Evolutionary conservation across 805 yeast genomes (phyloP).

Genomic region (Schizosaccharomyces japonicus): DNA sequence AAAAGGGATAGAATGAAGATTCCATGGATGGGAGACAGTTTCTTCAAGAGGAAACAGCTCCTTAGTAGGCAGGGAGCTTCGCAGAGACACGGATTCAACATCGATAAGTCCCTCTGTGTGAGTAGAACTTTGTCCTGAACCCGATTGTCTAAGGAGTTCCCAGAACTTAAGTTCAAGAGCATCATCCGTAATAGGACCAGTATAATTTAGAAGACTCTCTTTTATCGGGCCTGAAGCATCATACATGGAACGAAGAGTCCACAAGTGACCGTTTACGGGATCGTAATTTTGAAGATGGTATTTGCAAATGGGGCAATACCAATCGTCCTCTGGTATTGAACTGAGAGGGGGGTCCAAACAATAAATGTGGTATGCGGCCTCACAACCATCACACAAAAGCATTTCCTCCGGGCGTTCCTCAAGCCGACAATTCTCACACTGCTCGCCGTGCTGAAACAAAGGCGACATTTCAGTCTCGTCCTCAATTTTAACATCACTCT

Average conservation of each 20-base stretch:
- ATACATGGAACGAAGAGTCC: slow-evolving; percentile 37
- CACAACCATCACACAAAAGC: slow-evolving; percentile 45
- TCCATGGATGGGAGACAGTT: slow-evolving; percentile 19
- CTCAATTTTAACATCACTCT: no score
- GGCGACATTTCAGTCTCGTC: no score
- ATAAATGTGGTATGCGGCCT: slow-evolving; percentile 37
- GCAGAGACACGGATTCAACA: slow-evolving; percentile 17
- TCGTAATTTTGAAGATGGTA: slow-evolving; percentile 73
- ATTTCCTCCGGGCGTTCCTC: slow-evolving; percentile 9
- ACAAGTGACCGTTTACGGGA: slow-evolving; percentile 43
- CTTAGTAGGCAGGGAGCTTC: slow-evolving; percentile 18
- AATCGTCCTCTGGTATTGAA: slow-evolving; percentile 31
- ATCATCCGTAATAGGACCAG: slow-evolving; percentile 6
- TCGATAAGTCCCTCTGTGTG: slow-evolving; percentile 22
- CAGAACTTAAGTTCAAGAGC: slow-evolving; percentile 17
- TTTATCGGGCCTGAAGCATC: slow-evolving; percentile 29
- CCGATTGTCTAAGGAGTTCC: slow-evolving; percentile 15
- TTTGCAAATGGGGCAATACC: slow-evolving; percentile 73
- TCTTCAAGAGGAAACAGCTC: slow-evolving; percentile 14
- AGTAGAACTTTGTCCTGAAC: slow-evolving; percentile 10
- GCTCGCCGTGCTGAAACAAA: slow-evolving; percentile 5
- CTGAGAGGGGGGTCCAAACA: slow-evolving; percentile 40
- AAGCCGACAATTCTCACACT: slow-evolving; percentile 14
- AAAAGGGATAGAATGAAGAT: slow-evolving; percentile 17
- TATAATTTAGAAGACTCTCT: slow-evolving; percentile 15